Evolutionary conservation across 768 basidiomycete species (phyloP).

Genomic region (Suillus bovinus): DNA sequence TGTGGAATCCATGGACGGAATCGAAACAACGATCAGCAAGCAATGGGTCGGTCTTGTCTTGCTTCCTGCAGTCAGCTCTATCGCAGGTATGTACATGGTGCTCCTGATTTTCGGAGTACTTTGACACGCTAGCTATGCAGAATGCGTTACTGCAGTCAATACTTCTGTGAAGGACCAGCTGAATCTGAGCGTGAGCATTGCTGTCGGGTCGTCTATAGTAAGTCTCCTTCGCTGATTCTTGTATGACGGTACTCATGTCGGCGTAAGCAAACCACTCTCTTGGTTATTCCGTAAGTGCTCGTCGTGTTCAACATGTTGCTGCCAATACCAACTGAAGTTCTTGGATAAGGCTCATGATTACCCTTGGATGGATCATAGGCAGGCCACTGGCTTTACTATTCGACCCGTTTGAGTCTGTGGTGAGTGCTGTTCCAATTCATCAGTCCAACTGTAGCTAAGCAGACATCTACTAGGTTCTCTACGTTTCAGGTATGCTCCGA

Average conservation of each 20-base stretch:
- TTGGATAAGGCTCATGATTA: constrained; percentile 60
- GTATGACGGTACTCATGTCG: not conserved
- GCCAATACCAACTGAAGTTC: constrained; percentile 7
- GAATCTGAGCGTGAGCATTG: constrained; percentile 80
- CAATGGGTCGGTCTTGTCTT: constrained; percentile 91
- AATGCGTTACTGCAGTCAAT: constrained; percentile 87
- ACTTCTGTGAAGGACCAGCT: constrained; percentile 87
- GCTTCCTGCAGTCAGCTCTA: constrained; percentile 79
- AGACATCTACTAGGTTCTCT: constrained; percentile 31
- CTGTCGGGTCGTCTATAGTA: constrained; percentile 77
- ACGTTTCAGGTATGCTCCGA: constrained; percentile 34
- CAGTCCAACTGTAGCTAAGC: constrained; percentile 13
- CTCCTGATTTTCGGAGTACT: not conserved
- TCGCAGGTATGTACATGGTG: constrained; percentile 58
- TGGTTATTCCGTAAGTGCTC: constrained; percentile 74
- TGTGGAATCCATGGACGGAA: constrained; percentile 81
- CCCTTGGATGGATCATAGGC: constrained; percentile 77
- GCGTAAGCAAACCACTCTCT: constrained; percentile 74
- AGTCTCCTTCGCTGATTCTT: constrained; percentile 26
- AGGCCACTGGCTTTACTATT: constrained; percentile 83
- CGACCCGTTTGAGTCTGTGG: constrained; percentile 86
- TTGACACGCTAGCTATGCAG: constrained; percentile 34
- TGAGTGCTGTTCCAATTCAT: constrained; percentile 28
- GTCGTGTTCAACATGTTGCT: not conserved
- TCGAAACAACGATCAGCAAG: constrained; percentile 71